phyloP scores from a whole-genome alignment of 169 alveolate species.

The Babesia caballi region DNA sequence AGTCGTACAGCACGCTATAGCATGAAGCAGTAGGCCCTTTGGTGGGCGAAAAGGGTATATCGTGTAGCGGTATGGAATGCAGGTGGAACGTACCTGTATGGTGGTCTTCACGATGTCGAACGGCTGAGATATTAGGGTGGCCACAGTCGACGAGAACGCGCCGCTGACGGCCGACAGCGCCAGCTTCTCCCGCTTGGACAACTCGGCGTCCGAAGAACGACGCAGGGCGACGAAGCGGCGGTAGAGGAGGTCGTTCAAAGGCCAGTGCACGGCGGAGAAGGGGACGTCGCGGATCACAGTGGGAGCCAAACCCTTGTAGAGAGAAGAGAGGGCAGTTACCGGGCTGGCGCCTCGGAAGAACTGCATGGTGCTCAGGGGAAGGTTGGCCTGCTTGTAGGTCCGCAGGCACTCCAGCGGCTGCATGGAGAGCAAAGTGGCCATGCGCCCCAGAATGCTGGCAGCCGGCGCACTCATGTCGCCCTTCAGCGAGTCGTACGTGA shows the following conservation, averaged over 20 bases:
- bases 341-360: constrained; percentile 13
- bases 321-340: not conserved
- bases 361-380: not conserved
- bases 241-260: constrained; percentile 45
- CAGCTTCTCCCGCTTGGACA: not conserved
- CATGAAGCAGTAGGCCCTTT: too few species aligned
- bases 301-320: constrained; percentile 39
- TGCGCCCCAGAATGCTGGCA: constrained; percentile 47
- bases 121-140: constrained; percentile 57
- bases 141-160: constrained; percentile 40
- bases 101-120: constrained; percentile 64
- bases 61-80: too few species aligned
- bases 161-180: constrained; percentile 37
- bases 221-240: not conserved
- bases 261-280: constrained; percentile 67
- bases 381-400: constrained; percentile 58
- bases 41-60: too few species aligned
- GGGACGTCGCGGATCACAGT: constrained; percentile 63
- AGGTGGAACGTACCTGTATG: constrained; percentile 47
- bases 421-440: constrained; percentile 23
- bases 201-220: not conserved
- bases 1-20: too few species aligned
- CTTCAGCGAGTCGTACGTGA: constrained; percentile 41
- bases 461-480: constrained; percentile 18
- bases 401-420: constrained; percentile 65